phyloP scores from a whole-genome alignment of 768 basidiomycete genomes.

The Solioccasus polychromus region DNA sequence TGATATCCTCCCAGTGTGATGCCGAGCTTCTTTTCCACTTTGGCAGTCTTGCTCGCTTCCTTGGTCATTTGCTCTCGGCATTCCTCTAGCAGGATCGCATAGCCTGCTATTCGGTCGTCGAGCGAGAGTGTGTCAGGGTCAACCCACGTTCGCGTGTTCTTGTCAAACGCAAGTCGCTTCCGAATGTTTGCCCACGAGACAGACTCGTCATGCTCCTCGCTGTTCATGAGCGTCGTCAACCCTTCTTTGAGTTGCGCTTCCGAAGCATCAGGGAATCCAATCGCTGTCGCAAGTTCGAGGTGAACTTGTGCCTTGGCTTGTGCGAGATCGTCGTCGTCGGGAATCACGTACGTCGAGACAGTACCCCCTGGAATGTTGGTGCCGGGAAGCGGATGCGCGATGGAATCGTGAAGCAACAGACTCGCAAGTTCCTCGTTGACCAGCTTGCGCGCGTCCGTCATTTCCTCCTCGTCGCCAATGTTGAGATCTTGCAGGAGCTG shows the following conservation, averaged over 20 bases:
- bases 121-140: slow-evolving; percentile 55
- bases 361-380: slow-evolving; percentile 74
- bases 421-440: slow-evolving; percentile 76
- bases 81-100: slow-evolving; percentile 56
- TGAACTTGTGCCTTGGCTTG: slow-evolving; percentile 72
- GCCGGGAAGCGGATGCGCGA: slow-evolving; percentile 85
- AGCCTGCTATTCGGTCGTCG: slow-evolving; percentile 63
- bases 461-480: slow-evolving; percentile 45
- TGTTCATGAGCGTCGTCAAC: slow-evolving; percentile 58
- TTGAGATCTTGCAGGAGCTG: slow-evolving; percentile 59
- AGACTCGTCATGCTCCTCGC: slow-evolving; percentile 57
- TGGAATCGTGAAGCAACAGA: slow-evolving; percentile 84
- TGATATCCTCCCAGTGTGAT: slow-evolving; percentile 92
- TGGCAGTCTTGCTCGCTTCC: slow-evolving; percentile 77
- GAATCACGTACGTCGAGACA: slow-evolving; percentile 64
- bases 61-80: slow-evolving; percentile 70
- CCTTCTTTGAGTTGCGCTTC: slow-evolving; percentile 78
- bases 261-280: slow-evolving; percentile 84
- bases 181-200: slow-evolving; percentile 73
- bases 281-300: slow-evolving; percentile 69
- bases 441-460: slow-evolving; percentile 53
- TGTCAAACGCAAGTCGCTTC: slow-evolving; percentile 61
- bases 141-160: slow-evolving; percentile 58
- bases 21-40: slow-evolving; percentile 87
- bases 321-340: slow-evolving; percentile 73